A percentile compares a stretch with the other conserved stretches of the same genome.
Evolutionary conservation across 768 basidiomycete genomes (phyloP).

Genomic region (Mycena leptocephala): DNA sequence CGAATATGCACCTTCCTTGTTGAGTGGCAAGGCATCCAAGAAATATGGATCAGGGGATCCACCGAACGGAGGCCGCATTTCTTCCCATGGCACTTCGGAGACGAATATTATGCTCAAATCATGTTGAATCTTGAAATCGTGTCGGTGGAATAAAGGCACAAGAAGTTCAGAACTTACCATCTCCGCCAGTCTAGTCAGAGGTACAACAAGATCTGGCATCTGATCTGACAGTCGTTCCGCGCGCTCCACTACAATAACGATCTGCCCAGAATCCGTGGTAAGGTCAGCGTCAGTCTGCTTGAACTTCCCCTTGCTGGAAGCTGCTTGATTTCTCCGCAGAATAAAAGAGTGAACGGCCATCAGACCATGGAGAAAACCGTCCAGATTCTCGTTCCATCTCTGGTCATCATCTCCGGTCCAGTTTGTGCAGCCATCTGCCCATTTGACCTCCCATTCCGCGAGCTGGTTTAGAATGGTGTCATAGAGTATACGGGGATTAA

Average conservation of each 20-base stretch:
- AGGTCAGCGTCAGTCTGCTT: conserved; percentile 16
- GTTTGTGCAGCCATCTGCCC: conserved; percentile 75
- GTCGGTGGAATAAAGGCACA: conserved; percentile 8
- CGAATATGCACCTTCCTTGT: conserved; percentile 68
- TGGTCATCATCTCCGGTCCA: conserved; percentile 64
- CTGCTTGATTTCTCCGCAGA: conserved; percentile 7
- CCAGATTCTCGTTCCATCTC: conserved; percentile 77
- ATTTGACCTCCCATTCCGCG: conserved; percentile 68
- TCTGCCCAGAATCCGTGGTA: conserved; percentile 50
- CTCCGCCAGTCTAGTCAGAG: conserved; percentile 80
- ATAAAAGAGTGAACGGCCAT: conserved; percentile 54
- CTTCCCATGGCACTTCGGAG: conserved; percentile 80
- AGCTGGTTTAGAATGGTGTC: conserved; percentile 78
- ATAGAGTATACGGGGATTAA: conserved; percentile 75
- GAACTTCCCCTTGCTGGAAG: conserved; percentile 38
- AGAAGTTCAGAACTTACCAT: conserved; percentile 62
- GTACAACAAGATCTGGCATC: conserved; percentile 78
- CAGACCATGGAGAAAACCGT: conserved; percentile 81
- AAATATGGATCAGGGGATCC: conserved; percentile 84
- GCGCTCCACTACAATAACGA: conserved; percentile 78
- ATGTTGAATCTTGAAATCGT: conserved; percentile 64
- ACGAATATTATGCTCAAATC: conserved; percentile 75
- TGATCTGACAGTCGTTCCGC: conserved; percentile 77
- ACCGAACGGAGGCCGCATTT: conserved; percentile 78
- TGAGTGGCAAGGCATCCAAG: conserved; percentile 67